Conservation (phyloP, 306 rosid genomes). For the Pyrus betulifolia region DNA sequence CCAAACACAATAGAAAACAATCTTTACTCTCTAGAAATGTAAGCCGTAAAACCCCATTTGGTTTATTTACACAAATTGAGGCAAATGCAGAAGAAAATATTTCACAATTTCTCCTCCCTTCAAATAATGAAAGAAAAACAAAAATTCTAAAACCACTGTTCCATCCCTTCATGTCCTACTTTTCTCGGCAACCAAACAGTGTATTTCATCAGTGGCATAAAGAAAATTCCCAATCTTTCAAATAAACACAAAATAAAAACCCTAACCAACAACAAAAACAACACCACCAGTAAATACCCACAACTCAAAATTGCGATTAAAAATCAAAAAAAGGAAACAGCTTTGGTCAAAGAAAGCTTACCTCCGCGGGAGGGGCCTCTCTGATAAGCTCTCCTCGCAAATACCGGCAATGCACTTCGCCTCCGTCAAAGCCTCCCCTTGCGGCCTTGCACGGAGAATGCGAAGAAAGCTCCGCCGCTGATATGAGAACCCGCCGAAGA, state of each 20-base stretch:
- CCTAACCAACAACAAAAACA: not conserved
- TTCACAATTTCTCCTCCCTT: not conserved
- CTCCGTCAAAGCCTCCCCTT: not conserved
- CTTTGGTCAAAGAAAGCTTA: not conserved
- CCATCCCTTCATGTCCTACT: not conserved
- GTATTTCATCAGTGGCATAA: not conserved
- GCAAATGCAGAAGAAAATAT: not conserved
- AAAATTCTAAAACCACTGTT: no score
- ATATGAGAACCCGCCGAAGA: not conserved
- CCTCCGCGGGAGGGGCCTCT: not conserved
- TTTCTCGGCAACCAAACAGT: conserved; percentile 2
- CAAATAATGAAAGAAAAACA: no score
- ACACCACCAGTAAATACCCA: not conserved
- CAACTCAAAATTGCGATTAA: not conserved
- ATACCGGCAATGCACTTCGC: conserved; percentile 3
- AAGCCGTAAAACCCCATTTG: not conserved
- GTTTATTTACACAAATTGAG: not conserved
- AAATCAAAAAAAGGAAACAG: not conserved
- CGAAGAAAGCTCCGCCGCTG: not conserved
- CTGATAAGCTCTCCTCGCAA: not conserved
- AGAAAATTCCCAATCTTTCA: not conserved
- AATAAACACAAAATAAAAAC: not conserved
- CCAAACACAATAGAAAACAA: not conserved
- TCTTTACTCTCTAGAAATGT: not conserved
- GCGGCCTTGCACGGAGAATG: not conserved